These are phyloP conservation scores for Globisporangium perplexum DNA, from an alignment of 352 stramenopile genomes.

Conservation along the genomic window DNA sequence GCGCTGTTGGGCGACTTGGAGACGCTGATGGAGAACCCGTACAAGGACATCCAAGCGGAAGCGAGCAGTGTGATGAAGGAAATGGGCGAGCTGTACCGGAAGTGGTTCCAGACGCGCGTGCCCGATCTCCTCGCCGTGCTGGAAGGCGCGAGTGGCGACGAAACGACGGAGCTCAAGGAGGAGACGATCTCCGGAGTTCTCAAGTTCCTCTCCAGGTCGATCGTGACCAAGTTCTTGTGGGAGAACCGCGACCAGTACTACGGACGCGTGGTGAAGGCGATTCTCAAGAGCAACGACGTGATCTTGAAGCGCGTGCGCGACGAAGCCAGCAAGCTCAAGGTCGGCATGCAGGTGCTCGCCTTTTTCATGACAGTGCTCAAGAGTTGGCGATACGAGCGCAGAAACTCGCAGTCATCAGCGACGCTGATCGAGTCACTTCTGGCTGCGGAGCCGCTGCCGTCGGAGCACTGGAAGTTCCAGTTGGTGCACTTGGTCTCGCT, in stretches of 20 bases:
- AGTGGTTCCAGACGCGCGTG: conserved; percentile 46
- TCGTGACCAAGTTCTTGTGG: conserved; percentile 43
- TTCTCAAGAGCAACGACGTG: conserved; percentile 40
- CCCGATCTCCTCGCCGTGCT: conserved; percentile 36
- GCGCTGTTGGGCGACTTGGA: conserved; percentile 41
- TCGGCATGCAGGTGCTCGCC: conserved; percentile 42
- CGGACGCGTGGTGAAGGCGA: conserved; percentile 27
- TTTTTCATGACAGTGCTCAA: conserved; percentile 49
- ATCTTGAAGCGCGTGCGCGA: conserved; percentile 47
- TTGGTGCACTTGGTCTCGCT: conserved; percentile 67
- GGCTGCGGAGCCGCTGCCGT: conserved; percentile 24
- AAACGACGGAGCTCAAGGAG: conserved; percentile 28
- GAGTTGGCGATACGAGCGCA: conserved; percentile 47
- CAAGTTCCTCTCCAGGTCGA: conserved; percentile 30
- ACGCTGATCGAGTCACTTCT: conserved; percentile 30
- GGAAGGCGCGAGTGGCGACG: conserved; percentile 22
- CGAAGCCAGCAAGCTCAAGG: conserved; percentile 50
- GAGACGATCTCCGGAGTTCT: conserved; percentile 30
- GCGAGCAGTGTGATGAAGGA: conserved; percentile 46
- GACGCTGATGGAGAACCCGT: conserved; percentile 44
- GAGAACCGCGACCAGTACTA: conserved; percentile 32
- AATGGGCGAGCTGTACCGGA: conserved; percentile 39
- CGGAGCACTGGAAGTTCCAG: conserved; percentile 74
- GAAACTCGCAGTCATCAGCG: conserved; percentile 3
- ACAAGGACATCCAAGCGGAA: conserved; percentile 38